Conservation (phyloP, 257 asterid genomes). For the Solanum neorickii region DNA sequence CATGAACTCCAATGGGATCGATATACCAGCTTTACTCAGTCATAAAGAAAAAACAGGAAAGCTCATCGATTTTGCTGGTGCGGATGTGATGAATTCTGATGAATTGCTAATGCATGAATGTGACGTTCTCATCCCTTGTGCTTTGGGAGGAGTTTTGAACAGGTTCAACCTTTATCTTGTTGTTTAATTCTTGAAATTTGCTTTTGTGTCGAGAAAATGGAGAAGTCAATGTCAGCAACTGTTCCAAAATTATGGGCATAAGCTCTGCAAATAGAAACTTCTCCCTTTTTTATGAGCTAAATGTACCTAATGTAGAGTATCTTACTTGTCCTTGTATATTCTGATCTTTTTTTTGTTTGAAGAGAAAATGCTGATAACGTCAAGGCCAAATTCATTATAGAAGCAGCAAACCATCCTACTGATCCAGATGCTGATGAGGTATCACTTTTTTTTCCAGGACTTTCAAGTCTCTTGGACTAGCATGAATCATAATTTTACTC, state of each 20-base stretch:
- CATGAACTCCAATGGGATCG: constrained; percentile 51
- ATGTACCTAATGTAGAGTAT: neutral
- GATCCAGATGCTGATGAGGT: constrained; percentile 99
- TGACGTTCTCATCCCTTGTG: constrained; percentile 87
- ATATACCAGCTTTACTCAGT: constrained; percentile 45
- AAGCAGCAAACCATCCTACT: constrained; percentile 91
- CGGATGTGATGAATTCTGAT: constrained; percentile 54
- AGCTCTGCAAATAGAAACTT: neutral
- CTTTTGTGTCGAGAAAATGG: neutral
- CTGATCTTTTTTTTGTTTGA: constrained; percentile 3
- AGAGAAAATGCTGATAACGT: constrained; percentile 78
- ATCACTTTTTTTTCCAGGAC: neutral
- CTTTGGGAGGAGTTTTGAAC: constrained; percentile 91
- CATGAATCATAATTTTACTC: neutral
- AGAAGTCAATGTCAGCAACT: neutral
- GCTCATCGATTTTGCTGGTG: constrained; percentile 49
- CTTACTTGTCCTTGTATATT: neutral
- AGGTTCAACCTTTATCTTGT: constrained; percentile 24
- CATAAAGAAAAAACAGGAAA: constrained; percentile 55
- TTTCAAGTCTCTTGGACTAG: neutral
- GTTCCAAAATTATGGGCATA: neutral
- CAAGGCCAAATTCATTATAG: constrained; percentile 64
- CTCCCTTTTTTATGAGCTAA: neutral
- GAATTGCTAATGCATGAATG: constrained; percentile 65
- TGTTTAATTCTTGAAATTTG: neutral